A percentile compares a stretch with the other conserved stretches of the same genome.
These are phyloP conservation scores for Antrodiella citrinella DNA, from an alignment of 768 basidiomycete genomes.

Conservation along the genomic window DNA sequence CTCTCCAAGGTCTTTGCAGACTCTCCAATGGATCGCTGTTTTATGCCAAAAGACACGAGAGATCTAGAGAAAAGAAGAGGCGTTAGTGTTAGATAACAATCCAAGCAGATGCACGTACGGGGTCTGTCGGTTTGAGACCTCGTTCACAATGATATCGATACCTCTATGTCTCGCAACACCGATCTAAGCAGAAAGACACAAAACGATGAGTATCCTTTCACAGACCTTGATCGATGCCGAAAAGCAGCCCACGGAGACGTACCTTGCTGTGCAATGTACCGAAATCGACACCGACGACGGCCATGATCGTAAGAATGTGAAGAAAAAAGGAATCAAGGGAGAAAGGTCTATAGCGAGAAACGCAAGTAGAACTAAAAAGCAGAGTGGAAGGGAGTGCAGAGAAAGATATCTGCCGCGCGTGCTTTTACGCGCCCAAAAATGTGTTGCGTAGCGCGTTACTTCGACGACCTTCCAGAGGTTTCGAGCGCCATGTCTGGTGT, in stretches of 20 bases:
- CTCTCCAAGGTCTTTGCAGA: slow-evolving; percentile 96
- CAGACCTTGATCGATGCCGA: no score
- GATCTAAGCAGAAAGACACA: slow-evolving; percentile 44
- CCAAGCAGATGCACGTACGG: slow-evolving; percentile 54
- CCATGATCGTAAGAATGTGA: slow-evolving; percentile 40
- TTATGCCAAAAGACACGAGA: slow-evolving; percentile 88
- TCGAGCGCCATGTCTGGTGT: no score
- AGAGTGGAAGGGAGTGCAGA: slow-evolving; percentile 4
- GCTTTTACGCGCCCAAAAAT: slow-evolving; percentile 26
- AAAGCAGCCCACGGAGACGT: slow-evolving; percentile 17
- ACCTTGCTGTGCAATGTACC: slow-evolving; percentile 89
- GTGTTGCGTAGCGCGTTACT: slow-evolving; percentile 5
- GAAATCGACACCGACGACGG: slow-evolving; percentile 93
- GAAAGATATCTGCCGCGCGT: slow-evolving; percentile 1
- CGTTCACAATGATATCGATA: slow-evolving; percentile 98
- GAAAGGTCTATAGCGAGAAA: slow-evolving; percentile 4
- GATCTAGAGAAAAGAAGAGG: slow-evolving; percentile 44
- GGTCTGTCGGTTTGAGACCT: slow-evolving; percentile 94
- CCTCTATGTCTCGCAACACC: slow-evolving; percentile 93
- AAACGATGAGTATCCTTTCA: background rate
- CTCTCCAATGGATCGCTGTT: slow-evolving; percentile 89
- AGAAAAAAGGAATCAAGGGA: slow-evolving; percentile 4
- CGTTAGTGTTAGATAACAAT: background rate
- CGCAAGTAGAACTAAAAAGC: slow-evolving; percentile 7
- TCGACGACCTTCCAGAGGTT: background rate